A percentile compares a stretch with the other conserved stretches of the same genome.
phyloP scores from a whole-genome alignment of 2,329 filamentous ascomycete genomes.

The Teratosphaeriaceae sp. region DNA sequence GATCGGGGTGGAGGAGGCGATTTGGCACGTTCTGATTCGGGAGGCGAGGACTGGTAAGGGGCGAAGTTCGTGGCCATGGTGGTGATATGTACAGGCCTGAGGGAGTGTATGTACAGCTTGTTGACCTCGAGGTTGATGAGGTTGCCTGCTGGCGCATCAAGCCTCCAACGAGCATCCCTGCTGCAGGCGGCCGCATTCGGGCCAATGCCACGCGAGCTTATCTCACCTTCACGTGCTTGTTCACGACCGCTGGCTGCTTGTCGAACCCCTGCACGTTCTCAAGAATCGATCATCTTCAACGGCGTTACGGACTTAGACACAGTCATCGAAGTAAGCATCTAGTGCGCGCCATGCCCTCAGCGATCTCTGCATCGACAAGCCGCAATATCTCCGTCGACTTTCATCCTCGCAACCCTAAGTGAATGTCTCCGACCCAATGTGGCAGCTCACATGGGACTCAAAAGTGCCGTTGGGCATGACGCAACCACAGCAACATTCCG shows the following conservation, averaged over 20 bases:
- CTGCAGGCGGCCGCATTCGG: no score
- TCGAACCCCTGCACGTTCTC: not conserved
- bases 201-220: not conserved
- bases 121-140: no score
- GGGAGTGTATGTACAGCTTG: no score
- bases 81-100: constrained; percentile 28
- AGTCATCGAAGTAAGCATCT: no score
- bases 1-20: constrained; percentile 65
- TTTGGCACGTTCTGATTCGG: constrained; percentile 73
- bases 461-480: not conserved
- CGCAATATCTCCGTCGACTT: not conserved
- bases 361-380: not conserved
- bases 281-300: not conserved
- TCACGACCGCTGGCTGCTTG: no score
- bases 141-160: no score
- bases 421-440: not conserved
- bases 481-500: not conserved
- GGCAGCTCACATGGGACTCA: not conserved
- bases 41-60: constrained; percentile 88
- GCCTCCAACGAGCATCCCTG: no score
- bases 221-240: not conserved
- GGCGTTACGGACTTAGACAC: no score
- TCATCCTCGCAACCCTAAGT: not conserved
- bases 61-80: constrained; percentile 72
- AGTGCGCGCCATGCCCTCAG: no score